These are phyloP conservation scores for Tricholoma furcatifolium DNA, from an alignment of 768 basidiomycete species.

Conservation along the genomic window DNA sequence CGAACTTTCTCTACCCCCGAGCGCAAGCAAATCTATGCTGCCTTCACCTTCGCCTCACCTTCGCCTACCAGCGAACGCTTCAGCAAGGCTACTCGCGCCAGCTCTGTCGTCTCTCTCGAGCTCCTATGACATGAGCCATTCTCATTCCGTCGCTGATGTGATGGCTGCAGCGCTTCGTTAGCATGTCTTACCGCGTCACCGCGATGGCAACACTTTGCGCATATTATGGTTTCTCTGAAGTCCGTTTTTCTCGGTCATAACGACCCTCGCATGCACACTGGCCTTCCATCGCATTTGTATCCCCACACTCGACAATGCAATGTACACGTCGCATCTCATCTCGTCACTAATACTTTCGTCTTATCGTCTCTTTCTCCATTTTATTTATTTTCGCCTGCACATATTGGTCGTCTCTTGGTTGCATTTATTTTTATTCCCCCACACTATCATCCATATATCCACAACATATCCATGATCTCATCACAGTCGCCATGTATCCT, in stretches of 20 bases:
- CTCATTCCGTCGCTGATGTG: neutral
- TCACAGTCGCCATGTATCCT: slow-evolving; percentile 7
- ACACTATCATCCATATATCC: slow-evolving; percentile 2
- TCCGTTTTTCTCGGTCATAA: slow-evolving; percentile 7
- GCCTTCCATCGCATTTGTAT: slow-evolving; percentile 17
- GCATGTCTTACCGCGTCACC: neutral
- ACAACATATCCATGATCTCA: slow-evolving; percentile 8
- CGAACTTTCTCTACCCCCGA: slow-evolving; percentile 70
- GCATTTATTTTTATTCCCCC: slow-evolving; percentile 10
- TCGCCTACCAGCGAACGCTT: slow-evolving; percentile 59
- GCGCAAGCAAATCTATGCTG: slow-evolving; percentile 66
- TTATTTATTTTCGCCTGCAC: slow-evolving; percentile 7
- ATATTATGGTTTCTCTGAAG: neutral
- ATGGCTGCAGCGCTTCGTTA: neutral
- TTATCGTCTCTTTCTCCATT: neutral
- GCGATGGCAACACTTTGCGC: neutral
- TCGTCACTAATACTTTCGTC: neutral
- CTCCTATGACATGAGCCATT: slow-evolving; percentile 17
- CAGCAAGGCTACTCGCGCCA: slow-evolving; percentile 38
- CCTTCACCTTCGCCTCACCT: slow-evolving; percentile 80
- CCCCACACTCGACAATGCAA: slow-evolving; percentile 14
- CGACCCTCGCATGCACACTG: slow-evolving; percentile 5
- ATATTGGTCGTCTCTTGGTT: slow-evolving; percentile 2
- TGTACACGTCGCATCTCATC: slow-evolving; percentile 9
- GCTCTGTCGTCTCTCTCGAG: slow-evolving; percentile 27